These are phyloP conservation scores for Aspergillus pseudoglaucus DNA, from an alignment of 2,329 filamentous ascomycete species.

Conservation along the genomic window DNA sequence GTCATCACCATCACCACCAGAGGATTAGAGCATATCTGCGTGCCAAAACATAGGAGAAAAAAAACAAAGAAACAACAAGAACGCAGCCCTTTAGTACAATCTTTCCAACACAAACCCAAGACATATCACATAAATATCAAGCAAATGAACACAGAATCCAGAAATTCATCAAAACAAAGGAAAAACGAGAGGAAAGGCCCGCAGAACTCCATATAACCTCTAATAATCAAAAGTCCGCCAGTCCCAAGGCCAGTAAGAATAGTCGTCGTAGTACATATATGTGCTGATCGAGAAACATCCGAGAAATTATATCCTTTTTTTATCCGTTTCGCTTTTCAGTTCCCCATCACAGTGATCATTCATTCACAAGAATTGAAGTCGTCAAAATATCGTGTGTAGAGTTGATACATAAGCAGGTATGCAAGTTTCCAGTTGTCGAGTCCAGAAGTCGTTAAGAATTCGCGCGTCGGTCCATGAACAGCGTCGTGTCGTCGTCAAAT, in stretches of 20 bases:
- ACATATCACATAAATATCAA: background rate
- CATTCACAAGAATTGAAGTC: too few relatives aligned
- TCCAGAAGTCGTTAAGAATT: conserved; percentile 10
- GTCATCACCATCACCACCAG: conserved; percentile 4
- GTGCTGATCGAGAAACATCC: too few relatives aligned
- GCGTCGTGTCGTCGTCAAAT: conserved; percentile 4
- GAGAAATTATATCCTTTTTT: too few relatives aligned
- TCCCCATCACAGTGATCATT: too few relatives aligned
- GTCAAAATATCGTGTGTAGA: too few relatives aligned
- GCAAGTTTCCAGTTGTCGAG: conserved; percentile 14
- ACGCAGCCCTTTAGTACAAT: background rate
- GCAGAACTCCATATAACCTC: background rate
- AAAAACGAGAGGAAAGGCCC: conserved; percentile 5
- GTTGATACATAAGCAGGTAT: too few relatives aligned
- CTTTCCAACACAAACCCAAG: too few relatives aligned
- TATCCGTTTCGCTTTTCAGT: too few relatives aligned
- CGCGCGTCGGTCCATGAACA: conserved; percentile 5
- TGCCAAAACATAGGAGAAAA: conserved; percentile 3
- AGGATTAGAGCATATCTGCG: conserved; percentile 16
- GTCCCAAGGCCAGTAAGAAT: too few relatives aligned
- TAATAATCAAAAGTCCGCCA: too few relatives aligned
- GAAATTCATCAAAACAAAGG: conserved; percentile 3
- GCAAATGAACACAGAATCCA: conserved; percentile 1
- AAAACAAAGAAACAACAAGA: background rate
- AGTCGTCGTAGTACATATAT: too few relatives aligned